Conservation (phyloP, 202 grass and related monocot genomes). For the Musa balbisiana region DNA sequence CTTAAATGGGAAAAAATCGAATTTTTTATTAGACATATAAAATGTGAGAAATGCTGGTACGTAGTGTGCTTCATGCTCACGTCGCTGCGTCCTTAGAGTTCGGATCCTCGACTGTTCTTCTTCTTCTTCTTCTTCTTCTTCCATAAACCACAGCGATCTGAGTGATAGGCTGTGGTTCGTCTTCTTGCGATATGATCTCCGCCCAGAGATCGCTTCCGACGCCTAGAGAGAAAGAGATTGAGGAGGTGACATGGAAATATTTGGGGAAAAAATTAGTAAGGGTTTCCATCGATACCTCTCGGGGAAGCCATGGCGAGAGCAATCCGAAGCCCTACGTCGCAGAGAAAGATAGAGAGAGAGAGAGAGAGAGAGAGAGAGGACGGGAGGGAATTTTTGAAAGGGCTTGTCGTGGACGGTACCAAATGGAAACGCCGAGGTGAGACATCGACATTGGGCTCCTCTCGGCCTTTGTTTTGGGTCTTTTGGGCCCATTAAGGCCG, state of each 20-base stretch:
- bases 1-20: constrained; percentile 9
- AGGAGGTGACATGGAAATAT: constrained; percentile 11
- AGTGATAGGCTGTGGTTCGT: neutral
- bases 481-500: neutral
- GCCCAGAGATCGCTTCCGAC: constrained; percentile 48
- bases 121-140: constrained; percentile 44
- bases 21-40: neutral
- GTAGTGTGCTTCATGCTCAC: constrained; percentile 24
- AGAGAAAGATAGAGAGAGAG: neutral
- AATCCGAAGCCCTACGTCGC: no score
- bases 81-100: constrained; percentile 14
- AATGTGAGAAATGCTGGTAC: constrained; percentile 11
- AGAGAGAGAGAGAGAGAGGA: neutral
- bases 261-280: neutral
- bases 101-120: constrained; percentile 28
- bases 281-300: neutral
- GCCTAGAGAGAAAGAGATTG: neutral
- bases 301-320: constrained; percentile 11
- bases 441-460: neutral
- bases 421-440: neutral
- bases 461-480: neutral
- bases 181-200: constrained; percentile 52
- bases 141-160: constrained; percentile 54
- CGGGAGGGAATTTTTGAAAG: neutral
- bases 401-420: neutral